Conservation (phyloP, 768 basidiomycete genomes). For the Tulasnella sp. region DNA sequence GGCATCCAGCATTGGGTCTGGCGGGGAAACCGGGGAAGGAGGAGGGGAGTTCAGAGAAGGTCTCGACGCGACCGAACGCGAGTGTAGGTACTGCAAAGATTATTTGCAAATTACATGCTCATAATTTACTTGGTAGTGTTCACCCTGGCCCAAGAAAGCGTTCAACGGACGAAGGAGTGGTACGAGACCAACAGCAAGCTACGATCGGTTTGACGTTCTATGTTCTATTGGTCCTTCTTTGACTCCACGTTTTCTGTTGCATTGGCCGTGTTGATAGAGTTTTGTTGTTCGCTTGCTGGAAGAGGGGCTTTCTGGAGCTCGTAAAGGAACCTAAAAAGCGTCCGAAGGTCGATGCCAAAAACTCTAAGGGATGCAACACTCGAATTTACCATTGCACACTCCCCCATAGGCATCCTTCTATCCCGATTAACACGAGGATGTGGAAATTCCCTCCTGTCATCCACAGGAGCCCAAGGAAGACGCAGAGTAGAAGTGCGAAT, state of each 20-base stretch:
- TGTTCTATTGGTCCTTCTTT: slow-evolving; percentile 37
- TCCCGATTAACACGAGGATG: slow-evolving; percentile 59
- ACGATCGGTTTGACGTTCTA: slow-evolving; percentile 12
- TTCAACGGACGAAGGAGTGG: slow-evolving; percentile 74
- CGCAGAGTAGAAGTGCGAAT: slow-evolving; percentile 55
- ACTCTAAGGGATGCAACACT: background rate
- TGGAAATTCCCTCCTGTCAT: slow-evolving; percentile 65
- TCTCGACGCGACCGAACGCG: slow-evolving; percentile 86
- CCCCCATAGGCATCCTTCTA: slow-evolving; percentile 68
- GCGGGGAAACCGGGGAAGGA: slow-evolving; percentile 52
- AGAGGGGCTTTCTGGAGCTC: slow-evolving; percentile 50
- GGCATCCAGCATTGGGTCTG: slow-evolving; percentile 45
- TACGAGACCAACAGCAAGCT: slow-evolving; percentile 67
- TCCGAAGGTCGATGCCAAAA: slow-evolving; percentile 21
- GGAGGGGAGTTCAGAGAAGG: slow-evolving; percentile 80
- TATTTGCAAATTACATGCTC: background rate
- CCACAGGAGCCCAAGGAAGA: slow-evolving; percentile 57
- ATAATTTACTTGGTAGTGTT: slow-evolving; percentile 59
- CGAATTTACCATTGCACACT: slow-evolving; percentile 68
- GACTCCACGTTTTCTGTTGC: slow-evolving; percentile 25
- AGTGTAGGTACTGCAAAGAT: slow-evolving; percentile 55
- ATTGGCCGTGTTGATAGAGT: slow-evolving; percentile 32
- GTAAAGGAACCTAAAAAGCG: slow-evolving; percentile 55
- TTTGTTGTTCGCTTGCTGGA: slow-evolving; percentile 2
- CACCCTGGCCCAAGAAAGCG: slow-evolving; percentile 76